Conservation (phyloP, 805 yeast genomes). For the Candida boidinii region DNA sequence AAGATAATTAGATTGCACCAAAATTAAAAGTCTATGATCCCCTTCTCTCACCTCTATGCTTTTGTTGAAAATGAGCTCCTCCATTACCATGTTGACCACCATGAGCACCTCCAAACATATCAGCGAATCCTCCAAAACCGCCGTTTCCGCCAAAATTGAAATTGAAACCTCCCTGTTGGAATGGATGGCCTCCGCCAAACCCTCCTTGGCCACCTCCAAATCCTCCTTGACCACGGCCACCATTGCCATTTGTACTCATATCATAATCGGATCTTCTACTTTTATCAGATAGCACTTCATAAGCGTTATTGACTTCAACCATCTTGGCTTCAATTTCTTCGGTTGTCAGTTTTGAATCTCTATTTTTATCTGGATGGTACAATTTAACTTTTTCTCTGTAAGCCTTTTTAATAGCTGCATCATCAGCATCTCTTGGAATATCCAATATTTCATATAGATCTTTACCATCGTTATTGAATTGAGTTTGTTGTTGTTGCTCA, state of each 20-base stretch:
- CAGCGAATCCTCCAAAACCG: too few relatives aligned
- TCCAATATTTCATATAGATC: conserved; percentile 80
- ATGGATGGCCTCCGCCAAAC: too few relatives aligned
- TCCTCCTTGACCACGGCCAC: too few relatives aligned
- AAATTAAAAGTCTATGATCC: too few relatives aligned
- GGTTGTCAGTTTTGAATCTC: conserved; percentile 48
- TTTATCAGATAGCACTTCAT: conserved; percentile 70
- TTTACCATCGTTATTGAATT: conserved; percentile 21
- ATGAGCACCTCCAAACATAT: conserved; percentile 5
- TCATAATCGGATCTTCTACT: conserved; percentile 63
- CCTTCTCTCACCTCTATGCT: too few relatives aligned
- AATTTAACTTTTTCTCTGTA: conserved; percentile 70
- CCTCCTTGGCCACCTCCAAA: too few relatives aligned
- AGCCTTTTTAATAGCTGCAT: conserved; percentile 68
- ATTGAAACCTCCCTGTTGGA: too few relatives aligned
- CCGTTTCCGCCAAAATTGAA: too few relatives aligned
- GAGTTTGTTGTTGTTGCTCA: conserved; percentile 27
- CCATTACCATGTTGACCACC: conserved; percentile 7
- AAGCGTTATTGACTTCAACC: conserved; percentile 90
- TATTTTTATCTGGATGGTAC: conserved; percentile 90
- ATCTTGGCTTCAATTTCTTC: conserved; percentile 73
- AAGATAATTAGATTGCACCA: too few relatives aligned
- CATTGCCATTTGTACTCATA: too few relatives aligned
- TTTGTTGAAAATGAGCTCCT: not conserved
- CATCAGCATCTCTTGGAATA: conserved; percentile 57